Percentiles rank a stretch among this genome's conserved stretches.
Evolutionary conservation across 2,329 filamentous ascomycete genomes (phyloP).

Genomic region (Hysterium pulicare): DNA sequence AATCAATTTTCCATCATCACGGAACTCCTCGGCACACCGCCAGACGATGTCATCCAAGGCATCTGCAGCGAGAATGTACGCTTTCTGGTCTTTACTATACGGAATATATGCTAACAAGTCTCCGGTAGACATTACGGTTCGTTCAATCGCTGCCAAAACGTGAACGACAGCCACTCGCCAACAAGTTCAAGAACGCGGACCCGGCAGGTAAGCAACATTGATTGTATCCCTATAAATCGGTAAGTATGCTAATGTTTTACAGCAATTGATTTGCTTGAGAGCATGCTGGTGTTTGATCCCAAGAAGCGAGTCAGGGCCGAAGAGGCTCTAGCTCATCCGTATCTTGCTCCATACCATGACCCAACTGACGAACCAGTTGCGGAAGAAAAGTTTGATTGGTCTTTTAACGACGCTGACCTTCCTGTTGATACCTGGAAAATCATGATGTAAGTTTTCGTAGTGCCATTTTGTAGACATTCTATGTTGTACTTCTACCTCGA

Average conservation of each 20-base stretch:
- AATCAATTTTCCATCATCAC: slow-evolving; percentile 99
- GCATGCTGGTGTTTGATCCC: slow-evolving; percentile 98
- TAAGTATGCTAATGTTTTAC: slow-evolving; percentile 22
- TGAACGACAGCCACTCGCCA: slow-evolving; percentile 76
- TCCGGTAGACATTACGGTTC: slow-evolving; percentile 78
- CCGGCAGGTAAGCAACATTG: slow-evolving; percentile 58
- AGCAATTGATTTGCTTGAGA: slow-evolving; percentile 92
- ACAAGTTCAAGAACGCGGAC: slow-evolving; percentile 96
- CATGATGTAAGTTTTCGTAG: slow-evolving; percentile 92
- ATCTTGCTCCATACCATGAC: slow-evolving; percentile 95
- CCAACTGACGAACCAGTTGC: slow-evolving; percentile 93
- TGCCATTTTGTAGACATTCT: no score
- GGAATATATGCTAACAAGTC: neutral
- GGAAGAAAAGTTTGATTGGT: slow-evolving; percentile 99
- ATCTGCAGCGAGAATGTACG: slow-evolving; percentile 97
- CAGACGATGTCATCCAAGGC: slow-evolving; percentile 96
- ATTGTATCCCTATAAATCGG: neutral
- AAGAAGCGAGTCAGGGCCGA: slow-evolving; percentile 87
- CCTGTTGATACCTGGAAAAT: slow-evolving; percentile 99
- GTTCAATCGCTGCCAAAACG: slow-evolving; percentile 96
- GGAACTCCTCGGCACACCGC: slow-evolving; percentile 90
- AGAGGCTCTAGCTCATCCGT: slow-evolving; percentile 84
- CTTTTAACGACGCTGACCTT: slow-evolving; percentile 96
- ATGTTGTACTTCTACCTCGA: no score
- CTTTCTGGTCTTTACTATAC: slow-evolving; percentile 2